Base-by-base conservation (phyloP, 2,329 filamentous ascomycete species). In the Claviceps maximensis region DNA sequence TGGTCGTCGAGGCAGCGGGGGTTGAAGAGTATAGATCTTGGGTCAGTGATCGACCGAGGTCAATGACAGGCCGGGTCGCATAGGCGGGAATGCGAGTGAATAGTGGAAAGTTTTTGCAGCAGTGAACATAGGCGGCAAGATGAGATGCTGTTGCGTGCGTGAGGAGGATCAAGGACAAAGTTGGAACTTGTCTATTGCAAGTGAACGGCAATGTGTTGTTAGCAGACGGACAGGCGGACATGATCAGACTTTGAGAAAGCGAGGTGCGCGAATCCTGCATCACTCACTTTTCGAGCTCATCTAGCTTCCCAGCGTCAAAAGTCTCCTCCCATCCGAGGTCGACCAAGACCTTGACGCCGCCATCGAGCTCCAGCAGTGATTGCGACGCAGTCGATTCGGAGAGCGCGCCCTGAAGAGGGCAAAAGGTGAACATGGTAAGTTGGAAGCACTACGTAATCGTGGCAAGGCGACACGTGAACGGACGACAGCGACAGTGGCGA, bases 291-390 rank as follows among this genome's bases (percentile, higher is more conserved):
- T 97, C 91, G 56, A 98, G 79, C 70, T 93, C 87, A 61, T 83
- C 83, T 51, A 98, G 80, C 74, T 88, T 86, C 57, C 80, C 79
- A 33, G 82, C 80, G 64, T 95, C 86, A 66, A 98, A 97, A 2
- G 80, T 79, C 66, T 95, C 89, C 66, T 97, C 90, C 93, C 93
- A 98, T 55, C 93, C 93, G 46, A 96, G 84, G 65, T 96, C 91
- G 40, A 98, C 82, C 52, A 98, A 78, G 51, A 98, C 82, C 69
- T 97, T 97, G 71, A 98, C 86, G 55, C 91, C 93, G 58, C 91
- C 91, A 72, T 98, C 93, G 53, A 98, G 85, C 73, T 97, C 91
- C 48, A 98, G 75, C 38, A 98, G 80, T n/a, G 93, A 97, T 68
- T 96, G 89, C 58, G 89, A 94, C 45, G 91, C 90, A 54, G 83